A percentile compares a stretch with the other conserved stretches of the same genome.
Conservation (phyloP, 768 basidiomycete genomes). For the Pisolithus microcarpus region DNA sequence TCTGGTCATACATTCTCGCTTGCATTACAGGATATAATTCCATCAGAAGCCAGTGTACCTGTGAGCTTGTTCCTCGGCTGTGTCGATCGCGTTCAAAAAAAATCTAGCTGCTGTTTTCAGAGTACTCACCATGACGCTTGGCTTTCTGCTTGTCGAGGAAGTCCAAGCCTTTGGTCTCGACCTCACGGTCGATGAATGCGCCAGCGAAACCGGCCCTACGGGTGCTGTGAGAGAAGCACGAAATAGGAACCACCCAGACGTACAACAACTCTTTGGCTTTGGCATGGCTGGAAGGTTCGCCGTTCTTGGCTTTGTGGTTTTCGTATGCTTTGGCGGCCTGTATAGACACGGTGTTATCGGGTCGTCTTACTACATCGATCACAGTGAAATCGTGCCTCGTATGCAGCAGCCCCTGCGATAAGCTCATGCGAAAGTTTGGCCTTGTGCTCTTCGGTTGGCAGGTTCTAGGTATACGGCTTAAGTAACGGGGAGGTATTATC, state of each 20-base stretch:
- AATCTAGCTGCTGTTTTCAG: neutral
- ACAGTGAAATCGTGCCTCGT: conserved; percentile 1
- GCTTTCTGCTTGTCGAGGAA: neutral
- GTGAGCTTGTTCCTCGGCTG: neutral
- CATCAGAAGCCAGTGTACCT: neutral
- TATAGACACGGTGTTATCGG: too few relatives aligned
- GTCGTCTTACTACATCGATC: too few relatives aligned
- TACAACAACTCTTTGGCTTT: conserved; percentile 8
- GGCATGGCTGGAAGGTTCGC: conserved; percentile 4
- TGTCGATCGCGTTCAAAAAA: neutral
- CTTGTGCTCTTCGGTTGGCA: neutral
- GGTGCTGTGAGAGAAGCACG: neutral
- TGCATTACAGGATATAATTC: too few relatives aligned
- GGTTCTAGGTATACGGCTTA: too few relatives aligned
- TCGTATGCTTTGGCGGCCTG: conserved; percentile 9
- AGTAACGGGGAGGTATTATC: too few relatives aligned
- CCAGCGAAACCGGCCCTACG: conserved; percentile 5
- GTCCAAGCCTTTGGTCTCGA: conserved; percentile 8
- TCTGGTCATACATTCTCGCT: neutral
- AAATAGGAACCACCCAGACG: neutral
- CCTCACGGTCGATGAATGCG: conserved; percentile 3
- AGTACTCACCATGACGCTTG: neutral
- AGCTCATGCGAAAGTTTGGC: neutral
- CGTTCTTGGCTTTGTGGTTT: conserved; percentile 1
- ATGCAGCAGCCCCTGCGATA: conserved; percentile 4